Evolutionary conservation across 2,329 filamentous ascomycete species (phyloP).

Genomic region (Nectriaceae sp.): DNA sequence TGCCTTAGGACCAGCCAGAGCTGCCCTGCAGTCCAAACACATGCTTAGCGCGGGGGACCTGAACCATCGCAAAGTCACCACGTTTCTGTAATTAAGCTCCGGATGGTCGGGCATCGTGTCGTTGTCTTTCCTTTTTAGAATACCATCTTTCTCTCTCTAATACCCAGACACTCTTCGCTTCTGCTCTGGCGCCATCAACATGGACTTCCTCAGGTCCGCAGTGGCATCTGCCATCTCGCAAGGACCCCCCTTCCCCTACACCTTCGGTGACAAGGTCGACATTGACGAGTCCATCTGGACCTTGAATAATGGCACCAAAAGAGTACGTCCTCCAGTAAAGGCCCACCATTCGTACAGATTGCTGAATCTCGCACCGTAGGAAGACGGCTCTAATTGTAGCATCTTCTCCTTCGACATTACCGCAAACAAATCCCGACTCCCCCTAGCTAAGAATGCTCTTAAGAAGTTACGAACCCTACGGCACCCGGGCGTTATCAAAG

Average conservation of each 20-base stretch:
- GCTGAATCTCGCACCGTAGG: slow-evolving; percentile 50
- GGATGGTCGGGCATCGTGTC: slow-evolving; percentile 6
- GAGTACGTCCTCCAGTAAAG: slow-evolving; percentile 54
- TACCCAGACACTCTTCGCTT: not conserved
- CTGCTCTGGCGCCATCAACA: slow-evolving; percentile 37
- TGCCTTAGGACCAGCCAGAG: not conserved
- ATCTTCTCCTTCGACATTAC: slow-evolving; percentile 94
- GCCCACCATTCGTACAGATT: not conserved
- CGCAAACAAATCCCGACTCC: slow-evolving; percentile 76
- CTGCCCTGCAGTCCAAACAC: not conserved
- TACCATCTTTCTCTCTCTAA: not conserved
- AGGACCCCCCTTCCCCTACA: slow-evolving; percentile 89
- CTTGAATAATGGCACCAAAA: slow-evolving; percentile 90
- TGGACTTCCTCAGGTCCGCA: slow-evolving; percentile 98
- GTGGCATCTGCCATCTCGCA: slow-evolving; percentile 96
- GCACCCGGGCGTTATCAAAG: slow-evolving; percentile 92
- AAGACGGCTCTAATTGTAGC: slow-evolving; percentile 92
- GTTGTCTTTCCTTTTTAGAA: not conserved
- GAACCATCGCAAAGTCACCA: slow-evolving; percentile 17
- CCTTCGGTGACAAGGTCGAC: slow-evolving; percentile 90
- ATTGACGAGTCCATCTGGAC: slow-evolving; percentile 94
- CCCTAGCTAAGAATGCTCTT: slow-evolving; percentile 89
- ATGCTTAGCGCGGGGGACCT: slow-evolving; percentile 28
- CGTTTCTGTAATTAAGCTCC: slow-evolving; percentile 23
- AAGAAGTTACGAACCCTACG: slow-evolving; percentile 91